These are phyloP conservation scores for Mycena chlorophos DNA, from an alignment of 768 basidiomycete genomes.

Conservation along the genomic window DNA sequence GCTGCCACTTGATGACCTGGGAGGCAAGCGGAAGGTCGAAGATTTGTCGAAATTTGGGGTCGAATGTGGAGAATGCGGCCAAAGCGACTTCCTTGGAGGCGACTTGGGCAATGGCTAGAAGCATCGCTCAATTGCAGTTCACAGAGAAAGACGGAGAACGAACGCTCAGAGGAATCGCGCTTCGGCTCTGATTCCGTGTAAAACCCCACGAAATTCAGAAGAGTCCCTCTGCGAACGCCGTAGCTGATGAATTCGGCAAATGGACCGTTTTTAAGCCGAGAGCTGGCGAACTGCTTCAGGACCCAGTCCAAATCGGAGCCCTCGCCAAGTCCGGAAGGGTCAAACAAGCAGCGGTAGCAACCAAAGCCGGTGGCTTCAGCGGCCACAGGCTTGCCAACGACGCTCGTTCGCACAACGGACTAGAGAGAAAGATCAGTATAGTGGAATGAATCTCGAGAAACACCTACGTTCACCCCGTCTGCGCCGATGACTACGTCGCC, in stretches of 20 bases:
- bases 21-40: conserved; percentile 10
- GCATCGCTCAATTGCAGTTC: too few species aligned
- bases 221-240: background rate
- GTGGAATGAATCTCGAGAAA: too few species aligned
- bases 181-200: background rate
- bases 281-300: background rate
- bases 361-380: background rate
- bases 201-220: background rate
- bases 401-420: background rate
- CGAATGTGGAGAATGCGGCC: background rate
- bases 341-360: background rate
- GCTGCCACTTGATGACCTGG: conserved; percentile 8
- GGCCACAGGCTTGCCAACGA: background rate
- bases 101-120: background rate
- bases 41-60: conserved; percentile 10
- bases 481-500: conserved; percentile 38
- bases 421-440: background rate
- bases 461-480: conserved; percentile 29
- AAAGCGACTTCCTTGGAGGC: conserved; percentile 5
- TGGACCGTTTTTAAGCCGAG: background rate
- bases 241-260: background rate
- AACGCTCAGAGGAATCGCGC: conserved; percentile 5
- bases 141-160: too few species aligned
- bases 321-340: background rate
- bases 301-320: background rate